Base-by-base conservation (phyloP, 805 yeast species). In the Wickerhamiella dianesei region DNA sequence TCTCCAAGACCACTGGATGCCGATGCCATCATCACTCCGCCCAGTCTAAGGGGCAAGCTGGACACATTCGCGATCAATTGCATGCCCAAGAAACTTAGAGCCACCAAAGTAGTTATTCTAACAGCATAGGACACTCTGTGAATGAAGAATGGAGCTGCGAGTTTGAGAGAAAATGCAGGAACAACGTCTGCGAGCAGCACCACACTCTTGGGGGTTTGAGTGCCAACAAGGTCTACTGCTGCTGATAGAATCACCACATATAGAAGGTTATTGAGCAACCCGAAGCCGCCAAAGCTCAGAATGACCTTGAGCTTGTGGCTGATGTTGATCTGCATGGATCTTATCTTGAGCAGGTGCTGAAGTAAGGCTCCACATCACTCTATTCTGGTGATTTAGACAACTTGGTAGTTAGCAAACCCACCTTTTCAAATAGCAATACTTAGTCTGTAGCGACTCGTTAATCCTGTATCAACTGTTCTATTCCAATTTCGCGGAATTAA, bases 231-330 rank as follows among this genome's bases (percentile, higher is more conserved):
- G 59, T 89, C 98, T 29, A 85, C 76, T 2, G 97, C 97, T 0
- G 96, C 95, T 0, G 94, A 79, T 13, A 89, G 68, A 37, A 89
- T 88, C 14, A 89, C 89, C 29, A 89, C 96, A 64, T 88, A 89
- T 0, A 89, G 73, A 9, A 89, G 80, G 61, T 89, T 89, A 64
- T 89, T 89, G 35, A 87, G 67, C 9, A 89, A 72, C 0, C 97
- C 98, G 62, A 88, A 85, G 1, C 79, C 57, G 77, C 89, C 80
- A 61, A 88, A 88, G 14, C 32, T 25, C 6, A 25, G 32, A 25
- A 25, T 25, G 9, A 25, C 32, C 12, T 25, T 25, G 6, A 25
- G 32, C 12, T 25, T 25, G 32, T 25, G 32, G 32, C 32, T 12
- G 32, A 25, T 25, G 9, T 25, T 25, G 32, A 25, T 25, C 6